Percentiles rank a stretch among this genome's conserved stretches.
Evolutionary conservation across 176 grass and related monocot genomes (phyloP).

Genomic region (Cenchrus fungigraminus): DNA sequence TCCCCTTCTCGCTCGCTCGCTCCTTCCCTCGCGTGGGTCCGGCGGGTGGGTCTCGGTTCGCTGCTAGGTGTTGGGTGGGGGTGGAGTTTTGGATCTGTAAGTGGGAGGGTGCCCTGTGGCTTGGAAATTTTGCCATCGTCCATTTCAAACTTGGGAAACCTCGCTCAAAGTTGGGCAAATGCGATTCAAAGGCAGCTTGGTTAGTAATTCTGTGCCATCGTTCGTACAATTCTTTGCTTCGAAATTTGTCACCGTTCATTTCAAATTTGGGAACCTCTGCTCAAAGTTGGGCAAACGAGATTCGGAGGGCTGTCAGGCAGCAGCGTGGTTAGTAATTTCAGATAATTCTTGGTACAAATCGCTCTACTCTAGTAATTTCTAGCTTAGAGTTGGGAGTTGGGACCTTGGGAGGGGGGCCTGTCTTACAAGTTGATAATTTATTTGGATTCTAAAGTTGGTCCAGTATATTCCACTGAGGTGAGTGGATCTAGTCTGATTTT

Average conservation of each 20-base stretch:
- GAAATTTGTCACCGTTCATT: neutral
- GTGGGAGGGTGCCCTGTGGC: neutral
- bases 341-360: neutral
- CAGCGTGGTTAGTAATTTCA: neutral
- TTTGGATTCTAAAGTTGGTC: neutral
- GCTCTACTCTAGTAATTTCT: neutral
- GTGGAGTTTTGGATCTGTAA: slow-evolving; percentile 29
- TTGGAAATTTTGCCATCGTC: neutral
- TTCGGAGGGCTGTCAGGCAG: neutral
- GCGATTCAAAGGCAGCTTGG: neutral
- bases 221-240: neutral
- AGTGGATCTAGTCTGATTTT: slow-evolving; percentile 9
- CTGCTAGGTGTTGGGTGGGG: neutral
- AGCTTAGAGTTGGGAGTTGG: neutral
- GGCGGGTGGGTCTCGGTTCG: neutral
- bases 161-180: neutral
- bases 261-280: neutral
- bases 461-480: neutral
- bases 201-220: slow-evolving; percentile 4
- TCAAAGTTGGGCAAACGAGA: neutral
- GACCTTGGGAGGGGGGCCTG: neutral
- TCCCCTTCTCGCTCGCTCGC: neutral
- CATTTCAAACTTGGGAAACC: neutral
- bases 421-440: slow-evolving; percentile 2
- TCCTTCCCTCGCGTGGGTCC: neutral